Conservation (phyloP, 106 monocot genomes). For the Dendrobium nobile region DNA sequence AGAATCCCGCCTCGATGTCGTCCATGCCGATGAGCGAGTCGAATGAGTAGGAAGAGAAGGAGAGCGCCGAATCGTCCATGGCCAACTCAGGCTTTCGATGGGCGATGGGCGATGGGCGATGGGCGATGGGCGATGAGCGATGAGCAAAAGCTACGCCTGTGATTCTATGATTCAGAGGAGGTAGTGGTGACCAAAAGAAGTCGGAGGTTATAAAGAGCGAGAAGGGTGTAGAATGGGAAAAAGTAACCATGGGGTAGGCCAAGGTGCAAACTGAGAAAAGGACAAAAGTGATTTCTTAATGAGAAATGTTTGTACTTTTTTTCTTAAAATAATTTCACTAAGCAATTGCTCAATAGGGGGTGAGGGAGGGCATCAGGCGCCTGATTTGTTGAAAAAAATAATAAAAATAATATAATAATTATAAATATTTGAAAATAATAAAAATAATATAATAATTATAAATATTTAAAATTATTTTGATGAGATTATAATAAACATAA, state of each 20-base stretch:
- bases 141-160: no score
- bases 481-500: no score
- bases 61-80: not conserved
- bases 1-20: constrained; percentile 2
- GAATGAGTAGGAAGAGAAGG: not conserved
- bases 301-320: no score
- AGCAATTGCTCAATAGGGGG: no score
- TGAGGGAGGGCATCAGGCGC: no score
- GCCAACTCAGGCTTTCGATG: not conserved
- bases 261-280: not conserved
- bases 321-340: no score
- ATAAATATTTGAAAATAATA: no score
- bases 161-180: not conserved
- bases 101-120: not conserved
- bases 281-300: no score
- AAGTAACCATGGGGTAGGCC: not conserved
- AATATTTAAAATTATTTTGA: no score
- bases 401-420: no score
- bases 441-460: no score
- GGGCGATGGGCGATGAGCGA: not conserved
- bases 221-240: not conserved
- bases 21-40: not conserved
- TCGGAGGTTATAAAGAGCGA: constrained; percentile 1
- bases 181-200: not conserved
- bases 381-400: no score